Percentiles rank a stretch among this genome's conserved stretches.
These are phyloP conservation scores for Pigoraptor vietnamica DNA, from an alignment of 78 protist genomes.

Conservation along the genomic window DNA sequence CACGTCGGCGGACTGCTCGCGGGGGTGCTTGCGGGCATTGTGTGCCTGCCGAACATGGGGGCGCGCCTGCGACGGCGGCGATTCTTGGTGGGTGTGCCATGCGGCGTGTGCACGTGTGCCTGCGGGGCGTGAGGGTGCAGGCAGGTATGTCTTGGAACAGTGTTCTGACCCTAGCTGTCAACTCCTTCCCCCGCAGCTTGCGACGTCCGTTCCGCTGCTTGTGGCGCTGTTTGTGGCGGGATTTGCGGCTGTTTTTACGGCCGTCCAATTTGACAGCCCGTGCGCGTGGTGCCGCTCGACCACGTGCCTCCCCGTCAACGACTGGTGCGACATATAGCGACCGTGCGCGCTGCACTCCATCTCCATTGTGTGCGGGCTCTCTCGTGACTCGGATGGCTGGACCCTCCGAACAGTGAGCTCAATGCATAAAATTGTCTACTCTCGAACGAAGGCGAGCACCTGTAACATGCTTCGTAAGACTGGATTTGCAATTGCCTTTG, in stretches of 20 bases:
- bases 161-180: not conserved
- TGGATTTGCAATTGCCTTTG: too few relatives aligned
- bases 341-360: too few relatives aligned
- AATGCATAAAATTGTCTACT: too few relatives aligned
- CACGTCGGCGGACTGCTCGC: slow-evolving; percentile 12
- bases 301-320: not conserved
- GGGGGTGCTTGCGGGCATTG: slow-evolving; percentile 15
- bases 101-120: too few relatives aligned
- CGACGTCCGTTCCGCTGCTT: not conserved
- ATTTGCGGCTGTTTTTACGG: not conserved
- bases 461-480: too few relatives aligned
- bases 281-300: not conserved
- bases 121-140: too few relatives aligned
- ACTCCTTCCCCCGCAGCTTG: not conserved
- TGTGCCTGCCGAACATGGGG: slow-evolving; percentile 32
- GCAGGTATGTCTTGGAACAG: too few relatives aligned
- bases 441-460: too few relatives aligned
- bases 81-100: not conserved
- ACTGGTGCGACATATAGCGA: not conserved
- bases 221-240: not conserved
- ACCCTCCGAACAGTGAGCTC: too few relatives aligned
- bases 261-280: not conserved
- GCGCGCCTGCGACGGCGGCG: not conserved
- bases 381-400: too few relatives aligned
- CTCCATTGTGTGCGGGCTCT: too few relatives aligned